phyloP scores from a whole-genome alignment of 2,329 filamentous ascomycete species.

The Didymella pinodella region DNA sequence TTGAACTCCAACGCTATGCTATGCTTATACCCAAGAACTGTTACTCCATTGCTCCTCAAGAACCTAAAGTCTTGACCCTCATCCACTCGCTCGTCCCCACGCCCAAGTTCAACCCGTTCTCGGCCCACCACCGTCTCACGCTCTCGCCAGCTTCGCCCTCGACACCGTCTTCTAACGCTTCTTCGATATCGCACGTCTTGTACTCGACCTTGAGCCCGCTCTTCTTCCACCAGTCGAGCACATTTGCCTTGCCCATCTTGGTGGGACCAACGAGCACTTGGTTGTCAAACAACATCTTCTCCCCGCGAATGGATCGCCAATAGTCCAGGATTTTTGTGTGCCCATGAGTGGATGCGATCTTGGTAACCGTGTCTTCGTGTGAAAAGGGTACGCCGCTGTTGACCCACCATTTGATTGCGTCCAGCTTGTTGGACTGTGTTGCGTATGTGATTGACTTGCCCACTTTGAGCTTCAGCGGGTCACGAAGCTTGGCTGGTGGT shows the following conservation, averaged over 20 bases:
- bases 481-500: slow-evolving; percentile 23
- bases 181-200: slow-evolving; percentile 94
- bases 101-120: slow-evolving; percentile 81
- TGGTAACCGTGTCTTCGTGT: slow-evolving; percentile 82
- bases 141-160: slow-evolving; percentile 71
- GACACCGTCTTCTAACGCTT: slow-evolving; percentile 88
- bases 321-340: slow-evolving; percentile 83
- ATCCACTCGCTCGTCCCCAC: slow-evolving; percentile 90
- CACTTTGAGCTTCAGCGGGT: slow-evolving; percentile 70
- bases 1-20: slow-evolving; percentile 21
- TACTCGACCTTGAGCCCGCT: slow-evolving; percentile 84
- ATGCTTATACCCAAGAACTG: slow-evolving; percentile 6
- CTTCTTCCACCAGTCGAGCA: slow-evolving; percentile 91
- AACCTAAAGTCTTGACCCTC: slow-evolving; percentile 73
- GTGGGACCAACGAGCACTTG: slow-evolving; percentile 87
- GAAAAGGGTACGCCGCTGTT: slow-evolving; percentile 79
- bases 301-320: slow-evolving; percentile 78
- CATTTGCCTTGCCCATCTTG: slow-evolving; percentile 81
- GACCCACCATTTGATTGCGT: slow-evolving; percentile 88
- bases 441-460: slow-evolving; percentile 86
- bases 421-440: slow-evolving; percentile 79
- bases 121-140: slow-evolving; percentile 86
- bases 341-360: slow-evolving; percentile 84
- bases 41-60: not conserved
- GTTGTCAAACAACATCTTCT: slow-evolving; percentile 81